Conservation (phyloP, 2,329 filamentous ascomycete species). For the Pleurostoma richardsiae region DNA sequence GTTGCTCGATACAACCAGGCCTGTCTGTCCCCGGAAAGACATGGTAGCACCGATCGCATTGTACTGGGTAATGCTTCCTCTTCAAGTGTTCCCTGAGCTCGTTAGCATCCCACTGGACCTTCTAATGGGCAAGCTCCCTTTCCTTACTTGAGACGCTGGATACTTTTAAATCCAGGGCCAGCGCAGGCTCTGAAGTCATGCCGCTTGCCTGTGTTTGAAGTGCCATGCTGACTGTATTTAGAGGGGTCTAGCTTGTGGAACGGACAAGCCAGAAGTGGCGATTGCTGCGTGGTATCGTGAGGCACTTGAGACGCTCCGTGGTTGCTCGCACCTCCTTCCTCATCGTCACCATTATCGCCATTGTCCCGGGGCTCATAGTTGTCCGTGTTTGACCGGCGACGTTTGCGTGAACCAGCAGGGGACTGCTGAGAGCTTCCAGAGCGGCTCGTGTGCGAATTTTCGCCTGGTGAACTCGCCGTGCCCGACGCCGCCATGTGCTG, state of each 20-base stretch:
- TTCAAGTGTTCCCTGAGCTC: conserved; percentile 17
- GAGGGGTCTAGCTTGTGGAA: conserved; percentile 18
- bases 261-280: conserved; percentile 15
- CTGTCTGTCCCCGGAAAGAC: conserved; percentile 12
- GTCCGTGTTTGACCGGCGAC: conserved; percentile 8
- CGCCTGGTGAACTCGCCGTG: background rate
- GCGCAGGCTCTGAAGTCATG: conserved; percentile 17
- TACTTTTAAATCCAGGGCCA: conserved; percentile 19
- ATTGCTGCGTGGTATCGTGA: background rate
- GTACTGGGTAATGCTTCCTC: conserved; percentile 17
- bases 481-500: conserved; percentile 6
- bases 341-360: conserved; percentile 9
- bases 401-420: conserved; percentile 9
- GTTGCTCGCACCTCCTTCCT: conserved; percentile 3
- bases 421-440: conserved; percentile 3
- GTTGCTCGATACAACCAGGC: conserved; percentile 8
- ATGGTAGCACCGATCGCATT: conserved; percentile 18
- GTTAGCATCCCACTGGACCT: background rate
- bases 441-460: background rate
- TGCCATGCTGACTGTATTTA: conserved; percentile 17
- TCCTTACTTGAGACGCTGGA: conserved; percentile 19
- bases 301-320: background rate
- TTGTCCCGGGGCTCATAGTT: conserved; percentile 10
- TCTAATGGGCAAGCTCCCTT: background rate
- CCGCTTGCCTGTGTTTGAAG: conserved; percentile 9